Percentiles rank a stretch among this genome's conserved stretches.
phyloP scores from a whole-genome alignment of 2,329 filamentous ascomycete genomes.

The Neofusicoccum laricinum region DNA sequence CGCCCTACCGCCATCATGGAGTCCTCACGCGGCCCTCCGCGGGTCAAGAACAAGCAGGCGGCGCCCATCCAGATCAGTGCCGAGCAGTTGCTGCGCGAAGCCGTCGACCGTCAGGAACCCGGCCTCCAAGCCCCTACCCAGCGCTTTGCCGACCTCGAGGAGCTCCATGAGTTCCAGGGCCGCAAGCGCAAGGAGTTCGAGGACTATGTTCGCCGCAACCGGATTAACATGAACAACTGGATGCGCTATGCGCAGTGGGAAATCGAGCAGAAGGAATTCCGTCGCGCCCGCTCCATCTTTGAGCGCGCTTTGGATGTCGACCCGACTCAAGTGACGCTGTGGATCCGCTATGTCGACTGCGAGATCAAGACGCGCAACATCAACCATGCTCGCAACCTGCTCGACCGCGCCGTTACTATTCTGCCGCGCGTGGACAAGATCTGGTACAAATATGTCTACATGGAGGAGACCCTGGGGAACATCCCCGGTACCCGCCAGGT shows the following conservation, averaged over 20 bases:
- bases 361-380: slow-evolving; percentile 97
- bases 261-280: slow-evolving; percentile 95
- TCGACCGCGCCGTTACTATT: slow-evolving; percentile 92
- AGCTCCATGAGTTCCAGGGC: slow-evolving; percentile 95
- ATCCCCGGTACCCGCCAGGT: slow-evolving; percentile 88
- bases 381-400: slow-evolving; percentile 90
- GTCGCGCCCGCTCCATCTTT: slow-evolving; percentile 86
- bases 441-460: slow-evolving; percentile 99
- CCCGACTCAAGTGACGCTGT: slow-evolving; percentile 78
- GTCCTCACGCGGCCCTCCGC: slow-evolving; percentile 78
- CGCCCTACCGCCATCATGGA: slow-evolving; percentile 61
- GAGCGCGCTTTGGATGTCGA: slow-evolving; percentile 93
- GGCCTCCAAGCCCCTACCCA: slow-evolving; percentile 86
- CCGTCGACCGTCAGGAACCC: slow-evolving; percentile 92
- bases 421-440: slow-evolving; percentile 90
- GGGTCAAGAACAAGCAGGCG: slow-evolving; percentile 98
- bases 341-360: slow-evolving; percentile 91
- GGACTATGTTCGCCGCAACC: slow-evolving; percentile 92
- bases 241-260: slow-evolving; percentile 97
- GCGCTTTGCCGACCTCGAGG: slow-evolving; percentile 92
- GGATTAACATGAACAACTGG: slow-evolving; percentile 98
- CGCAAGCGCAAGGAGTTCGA: slow-evolving; percentile 96
- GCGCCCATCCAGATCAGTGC: slow-evolving; percentile 83
- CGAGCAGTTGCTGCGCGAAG: slow-evolving; percentile 94
- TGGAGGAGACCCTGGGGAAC: slow-evolving; percentile 97